Conservation (phyloP, 768 basidiomycete genomes). For the Porpolomopsis calyptriformis region DNA sequence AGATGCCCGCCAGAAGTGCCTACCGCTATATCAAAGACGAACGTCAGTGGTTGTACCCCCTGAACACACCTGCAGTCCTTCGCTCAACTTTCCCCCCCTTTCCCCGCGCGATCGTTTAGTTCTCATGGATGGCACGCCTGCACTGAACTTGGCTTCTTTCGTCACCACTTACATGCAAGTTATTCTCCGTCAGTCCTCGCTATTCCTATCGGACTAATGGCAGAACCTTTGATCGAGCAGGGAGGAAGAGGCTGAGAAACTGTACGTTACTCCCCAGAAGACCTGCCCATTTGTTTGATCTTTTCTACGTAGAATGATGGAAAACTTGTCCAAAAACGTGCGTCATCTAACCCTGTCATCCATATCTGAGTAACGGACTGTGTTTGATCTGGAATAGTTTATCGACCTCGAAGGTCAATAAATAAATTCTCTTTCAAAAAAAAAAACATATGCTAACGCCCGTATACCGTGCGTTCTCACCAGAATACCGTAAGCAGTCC, state of each 20-base stretch:
- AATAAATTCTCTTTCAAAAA: neutral
- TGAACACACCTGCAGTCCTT: neutral
- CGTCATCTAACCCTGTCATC: neutral
- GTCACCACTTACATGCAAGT: constrained; percentile 53
- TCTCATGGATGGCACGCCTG: constrained; percentile 39
- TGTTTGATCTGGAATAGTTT: neutral
- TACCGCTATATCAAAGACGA: constrained; percentile 4
- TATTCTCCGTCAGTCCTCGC: neutral
- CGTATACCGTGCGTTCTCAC: neutral
- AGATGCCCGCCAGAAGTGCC: constrained; percentile 1
- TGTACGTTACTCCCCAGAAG: neutral
- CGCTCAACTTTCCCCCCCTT: no score
- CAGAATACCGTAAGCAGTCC: neutral
- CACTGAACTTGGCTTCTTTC: constrained; percentile 56
- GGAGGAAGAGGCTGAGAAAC: constrained; percentile 8
- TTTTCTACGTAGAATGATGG: constrained; percentile 26
- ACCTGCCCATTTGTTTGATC: neutral
- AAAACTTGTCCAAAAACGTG: constrained; percentile 58
- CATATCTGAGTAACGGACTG: neutral
- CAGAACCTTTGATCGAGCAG: neutral
- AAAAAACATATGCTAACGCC: neutral
- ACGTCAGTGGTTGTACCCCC: neutral
- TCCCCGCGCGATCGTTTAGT: no score
- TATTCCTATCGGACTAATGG: no score
- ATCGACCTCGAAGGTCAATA: constrained; percentile 1